Percentiles rank a stretch among this genome's conserved stretches.
Conservation (phyloP, 805 yeast species). For the Metschnikowia drakensbergensis region DNA sequence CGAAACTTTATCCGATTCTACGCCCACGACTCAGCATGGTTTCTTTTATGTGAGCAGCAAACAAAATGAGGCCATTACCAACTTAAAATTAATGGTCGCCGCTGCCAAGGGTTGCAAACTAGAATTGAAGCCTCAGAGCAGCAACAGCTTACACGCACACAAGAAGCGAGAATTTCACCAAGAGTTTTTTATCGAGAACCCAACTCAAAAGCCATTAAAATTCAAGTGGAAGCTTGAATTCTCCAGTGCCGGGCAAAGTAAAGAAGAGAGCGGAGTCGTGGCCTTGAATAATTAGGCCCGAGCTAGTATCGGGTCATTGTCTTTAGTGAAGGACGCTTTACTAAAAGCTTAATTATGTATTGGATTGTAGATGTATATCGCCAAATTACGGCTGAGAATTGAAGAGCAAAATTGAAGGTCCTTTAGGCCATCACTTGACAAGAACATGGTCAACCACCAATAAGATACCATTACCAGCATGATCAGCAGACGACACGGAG, state of each 20-base stretch:
- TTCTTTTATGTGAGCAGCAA: constrained; percentile 51
- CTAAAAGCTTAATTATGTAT: neutral
- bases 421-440: constrained; percentile 2
- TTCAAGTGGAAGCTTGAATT: constrained; percentile 74
- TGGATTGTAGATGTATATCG: neutral
- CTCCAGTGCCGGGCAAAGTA: constrained; percentile 19
- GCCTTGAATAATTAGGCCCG: constrained; percentile 7
- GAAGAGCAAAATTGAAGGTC: neutral
- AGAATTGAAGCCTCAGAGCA: constrained; percentile 59
- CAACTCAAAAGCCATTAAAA: constrained; percentile 43
- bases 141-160: constrained; percentile 47
- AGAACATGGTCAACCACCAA: constrained; percentile 36
- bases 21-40: constrained; percentile 33
- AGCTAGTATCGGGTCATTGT: neutral
- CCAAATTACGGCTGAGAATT: neutral
- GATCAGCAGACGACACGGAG: constrained; percentile 24
- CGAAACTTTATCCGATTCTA: constrained; percentile 31
- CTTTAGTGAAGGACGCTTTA: neutral
- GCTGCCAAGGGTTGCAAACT: constrained; percentile 63
- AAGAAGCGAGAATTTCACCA: constrained; percentile 52
- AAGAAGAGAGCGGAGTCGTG: constrained; percentile 14
- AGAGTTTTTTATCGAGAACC: constrained; percentile 39
- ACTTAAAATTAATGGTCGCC: constrained; percentile 61
- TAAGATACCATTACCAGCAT: constrained; percentile 39
- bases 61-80: constrained; percentile 41